Evolutionary conservation across 345 rosid genomes (phyloP), one percentile per base, ranked within the genome.

Genomic region (Gossypium anomalum): DNA sequence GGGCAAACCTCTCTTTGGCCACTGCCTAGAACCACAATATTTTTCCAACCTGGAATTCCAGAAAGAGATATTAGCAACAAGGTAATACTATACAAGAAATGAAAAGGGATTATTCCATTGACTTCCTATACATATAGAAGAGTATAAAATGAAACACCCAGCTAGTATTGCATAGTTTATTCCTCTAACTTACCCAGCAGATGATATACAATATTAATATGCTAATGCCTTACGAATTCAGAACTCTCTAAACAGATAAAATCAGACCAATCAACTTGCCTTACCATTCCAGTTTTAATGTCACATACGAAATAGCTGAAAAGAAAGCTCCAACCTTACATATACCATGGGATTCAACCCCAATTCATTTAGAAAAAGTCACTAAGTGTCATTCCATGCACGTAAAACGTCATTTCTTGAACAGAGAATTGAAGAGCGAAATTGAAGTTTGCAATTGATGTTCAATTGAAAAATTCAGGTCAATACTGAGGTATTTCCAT

Each of bases 391-490:
- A 51, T 74, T 53, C 77, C 49, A 73, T 57, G 66, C 76, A 67
- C 49, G 74, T 73, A 29, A 77, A 57, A 75, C 16, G 55, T 0
- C 67, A 61, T 61, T 71, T 59, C 77, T 71, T 83, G 20, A 2
- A 73, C 48, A 34, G 55, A 77, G 73, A 73, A 78, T 82, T 29
- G 23, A 55, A 75, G 67, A 80, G 56, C 72, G 81, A 73, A 47
- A 79, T 51, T 67, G 59, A 73, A 62, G 79, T 78, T 73, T 77
- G 82, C 65, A 76, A 82, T 60, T 76, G 70, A 70, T 72, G 80
- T 76, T 77, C 71, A 45, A 53, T 63, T 27, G 27, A 85, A 45
- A 83, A 82, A 75, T 29, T 81, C 73, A 78, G 78, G 75, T 73
- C 27, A 71, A 76, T 61, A 57, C 73, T 47, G 59, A 48, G 70